Base-by-base conservation (phyloP, 2,329 filamentous ascomycete genomes). In the Nothophoma quercina region DNA sequence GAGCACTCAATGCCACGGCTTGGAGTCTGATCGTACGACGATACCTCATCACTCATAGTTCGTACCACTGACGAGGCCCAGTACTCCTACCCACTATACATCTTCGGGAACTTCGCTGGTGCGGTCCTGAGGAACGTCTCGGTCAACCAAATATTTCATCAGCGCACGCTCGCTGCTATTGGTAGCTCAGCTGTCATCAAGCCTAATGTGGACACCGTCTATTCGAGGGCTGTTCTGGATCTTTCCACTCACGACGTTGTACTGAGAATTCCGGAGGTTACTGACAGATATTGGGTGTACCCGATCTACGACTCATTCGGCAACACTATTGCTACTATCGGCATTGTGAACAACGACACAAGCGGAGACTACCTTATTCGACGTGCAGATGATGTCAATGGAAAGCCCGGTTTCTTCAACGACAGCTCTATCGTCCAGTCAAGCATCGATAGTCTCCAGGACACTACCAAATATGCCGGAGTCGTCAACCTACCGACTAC, bases 61-160 rank as follows among this genome's bases (percentile, higher is more conserved):
- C n/a, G 7, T 34, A 8, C 9, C 16, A n/a, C n/a, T n/a, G n/a
- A n/a, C n/a, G n/a, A n/a, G n/a, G n/a, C n/a, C n/a, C 32, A 39
- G 19, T 40, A 28, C 36, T 18, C 36, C 4, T 40, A 40, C 12
- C 36, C 22, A 7, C n/a, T 40, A 2, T 40, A 40, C n/a, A 26
- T 40, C 13, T 40, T 40, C 25, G 36, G 36, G 2, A 40, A 40
- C 36, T 40, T 40, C 22, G 36, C 36, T 6, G 36, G 36, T 9
- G 13, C 36, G 4, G 36, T 40, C 22, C 25, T 40, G 4, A 25
- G 36, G 7, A 40, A 40, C 21, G 36, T 8, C 3, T 26, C 36
- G 6, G 36, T 40, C 36, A 40, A 40, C 16, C 36, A 40, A 15
- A 40, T 40, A 10, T 40, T 40, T 18, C n/a, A 40, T 15, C 36